Base-by-base conservation (phyloP, 495 filamentous ascomycete genomes). In the Clavariopsis aquatica region DNA sequence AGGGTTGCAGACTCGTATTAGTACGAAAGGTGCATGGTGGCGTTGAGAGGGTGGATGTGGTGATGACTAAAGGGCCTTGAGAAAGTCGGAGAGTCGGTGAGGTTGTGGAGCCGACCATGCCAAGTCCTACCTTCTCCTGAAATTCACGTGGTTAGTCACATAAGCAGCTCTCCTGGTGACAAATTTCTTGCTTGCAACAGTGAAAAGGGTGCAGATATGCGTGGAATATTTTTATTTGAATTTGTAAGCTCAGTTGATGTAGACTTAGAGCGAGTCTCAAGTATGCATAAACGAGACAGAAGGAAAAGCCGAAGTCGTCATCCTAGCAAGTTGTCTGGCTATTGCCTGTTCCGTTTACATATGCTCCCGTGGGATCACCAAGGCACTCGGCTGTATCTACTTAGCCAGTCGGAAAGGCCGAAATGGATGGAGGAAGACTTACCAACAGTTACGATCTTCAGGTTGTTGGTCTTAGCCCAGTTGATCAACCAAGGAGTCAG, bases 401-500 rank as follows among this genome's bases (percentile, higher is more conserved):
- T 81, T 63, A 15, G 78, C 72, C 62, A 36, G 31, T 12, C 19
- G 26, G 24, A 12, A 17, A 52, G 46, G 46, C 45, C 22, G 52
- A 47, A 29, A 22, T 28, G 20, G 55, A 58, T 12, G 12, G 49
- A 27, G 17, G 8, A 19, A 1, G 4, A 26, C 53, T 49, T 49
- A 62, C 60, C 55, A 65, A 84, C 81, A 55, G 81, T 84, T 7
- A 83, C 81, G 12, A 84, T 62, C 72, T 78, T 75, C 26, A 84
- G 57, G 46, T 77, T 78, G 46, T 84, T 83, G 27, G 69, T 75
- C 69, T 80, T 77, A 0, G 81, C 81, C 81, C 81, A 84, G 62
- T 78, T 73, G 31, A 83, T 82, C 47, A 84, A 55, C 81, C 80
- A 82, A 27, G 76, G 80, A 20, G 78, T 80, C 13, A 84, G 62